Conservation (phyloP, 2,329 filamentous ascomycete genomes). For the Chaetomiaceae sp. region DNA sequence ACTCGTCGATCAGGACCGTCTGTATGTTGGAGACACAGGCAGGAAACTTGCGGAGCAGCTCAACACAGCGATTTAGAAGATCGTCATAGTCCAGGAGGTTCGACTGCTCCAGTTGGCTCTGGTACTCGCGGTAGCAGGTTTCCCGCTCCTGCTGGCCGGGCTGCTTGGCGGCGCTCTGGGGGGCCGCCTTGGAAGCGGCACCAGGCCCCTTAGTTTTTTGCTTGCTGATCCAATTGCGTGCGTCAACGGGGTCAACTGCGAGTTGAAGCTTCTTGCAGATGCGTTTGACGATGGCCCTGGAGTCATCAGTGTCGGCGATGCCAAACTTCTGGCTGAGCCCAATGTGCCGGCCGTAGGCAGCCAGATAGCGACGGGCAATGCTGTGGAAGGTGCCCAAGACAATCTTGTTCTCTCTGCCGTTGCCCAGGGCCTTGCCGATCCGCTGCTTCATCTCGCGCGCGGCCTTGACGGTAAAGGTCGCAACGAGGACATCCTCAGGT, state of each 20-base stretch:
- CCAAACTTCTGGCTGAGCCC: conserved; percentile 78
- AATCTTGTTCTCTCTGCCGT: conserved; percentile 66
- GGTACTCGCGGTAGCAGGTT: conserved; percentile 67
- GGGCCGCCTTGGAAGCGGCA: conserved; percentile 30
- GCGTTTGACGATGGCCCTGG: conserved; percentile 68
- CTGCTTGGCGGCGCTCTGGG: conserved; percentile 32
- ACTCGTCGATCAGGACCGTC: conserved; percentile 90
- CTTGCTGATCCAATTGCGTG: conserved; percentile 71
- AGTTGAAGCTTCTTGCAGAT: conserved; percentile 71
- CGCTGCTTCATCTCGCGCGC: conserved; percentile 88
- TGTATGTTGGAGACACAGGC: conserved; percentile 84
- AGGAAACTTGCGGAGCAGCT: conserved; percentile 67
- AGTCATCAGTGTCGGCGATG: conserved; percentile 83
- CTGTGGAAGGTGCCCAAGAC: conserved; percentile 94
- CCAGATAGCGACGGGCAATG: conserved; percentile 77
- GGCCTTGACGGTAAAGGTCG: conserved; percentile 95
- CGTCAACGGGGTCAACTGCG: conserved; percentile 61
- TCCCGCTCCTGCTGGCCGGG: conserved; percentile 53
- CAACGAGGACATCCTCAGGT: conserved; percentile 86
- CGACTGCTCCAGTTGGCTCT: conserved; percentile 64
- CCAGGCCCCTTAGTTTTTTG: conserved; percentile 52
- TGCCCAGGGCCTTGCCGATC: conserved; percentile 73
- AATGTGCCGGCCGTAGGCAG: conserved; percentile 77
- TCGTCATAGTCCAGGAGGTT: conserved; percentile 95
- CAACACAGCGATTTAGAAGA: conserved; percentile 73